phyloP scores from a whole-genome alignment of 192 early-diverging fungal species.

The Thamnidium elegans region DNA sequence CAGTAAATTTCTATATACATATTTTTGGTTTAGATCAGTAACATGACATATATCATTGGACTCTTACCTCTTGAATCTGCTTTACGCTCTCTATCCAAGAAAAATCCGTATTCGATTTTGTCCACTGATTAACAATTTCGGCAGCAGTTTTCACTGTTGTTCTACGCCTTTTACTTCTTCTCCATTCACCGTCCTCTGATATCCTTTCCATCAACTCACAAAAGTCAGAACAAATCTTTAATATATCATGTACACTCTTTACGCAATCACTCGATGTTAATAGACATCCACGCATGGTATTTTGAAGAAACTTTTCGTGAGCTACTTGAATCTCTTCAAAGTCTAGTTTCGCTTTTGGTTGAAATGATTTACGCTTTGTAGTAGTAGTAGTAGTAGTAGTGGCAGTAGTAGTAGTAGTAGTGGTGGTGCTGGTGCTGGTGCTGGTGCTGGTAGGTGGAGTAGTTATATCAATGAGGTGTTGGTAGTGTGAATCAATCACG shows the following conservation, averaged over 20 bases:
- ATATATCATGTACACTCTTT: slow-evolving; percentile 18
- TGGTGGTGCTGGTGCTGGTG: no score
- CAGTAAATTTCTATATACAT: slow-evolving; percentile 28
- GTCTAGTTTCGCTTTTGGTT: slow-evolving; percentile 22
- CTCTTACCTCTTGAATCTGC: slow-evolving; percentile 31
- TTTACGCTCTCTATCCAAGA: slow-evolving; percentile 21
- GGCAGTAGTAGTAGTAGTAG: no score
- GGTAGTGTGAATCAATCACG: slow-evolving; percentile 21
- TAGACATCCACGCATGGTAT: slow-evolving; percentile 36
- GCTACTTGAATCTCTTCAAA: slow-evolving; percentile 42
- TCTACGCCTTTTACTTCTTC: neutral
- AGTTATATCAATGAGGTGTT: slow-evolving; percentile 6
- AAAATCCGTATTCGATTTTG: neutral
- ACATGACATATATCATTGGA: neutral
- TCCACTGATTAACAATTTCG: slow-evolving; percentile 29
- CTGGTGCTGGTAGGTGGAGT: neutral
- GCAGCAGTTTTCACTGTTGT: slow-evolving; percentile 18
- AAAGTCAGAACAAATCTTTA: slow-evolving; percentile 29
- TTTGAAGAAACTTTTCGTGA: slow-evolving; percentile 33
- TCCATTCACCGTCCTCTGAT: slow-evolving; percentile 23
- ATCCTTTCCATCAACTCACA: slow-evolving; percentile 25
- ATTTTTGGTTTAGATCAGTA: neutral
- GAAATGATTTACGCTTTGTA: neutral
- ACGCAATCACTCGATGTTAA: slow-evolving; percentile 27
- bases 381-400: no score